Conservation (phyloP, 768 basidiomycete genomes). For the Hygrophorus russula region DNA sequence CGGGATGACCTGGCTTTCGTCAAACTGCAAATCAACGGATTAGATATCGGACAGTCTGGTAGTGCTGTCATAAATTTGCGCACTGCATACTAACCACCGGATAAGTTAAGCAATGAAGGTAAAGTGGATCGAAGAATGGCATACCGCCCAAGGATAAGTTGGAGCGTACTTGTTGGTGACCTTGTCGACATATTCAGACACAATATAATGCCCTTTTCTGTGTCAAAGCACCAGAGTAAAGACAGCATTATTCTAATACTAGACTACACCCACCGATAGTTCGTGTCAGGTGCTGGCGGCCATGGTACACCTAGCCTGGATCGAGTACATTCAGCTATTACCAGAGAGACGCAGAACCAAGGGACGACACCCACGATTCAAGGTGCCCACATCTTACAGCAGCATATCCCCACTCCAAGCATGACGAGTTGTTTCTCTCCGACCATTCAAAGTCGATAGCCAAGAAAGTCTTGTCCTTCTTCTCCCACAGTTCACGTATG, state of each 20-base stretch:
- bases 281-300: slow-evolving; percentile 66
- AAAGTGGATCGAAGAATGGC: slow-evolving; percentile 1
- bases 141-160: slow-evolving; percentile 63
- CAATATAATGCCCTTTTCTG: slow-evolving; percentile 65
- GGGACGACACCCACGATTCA: slow-evolving; percentile 39
- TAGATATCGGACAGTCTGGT: slow-evolving; percentile 5
- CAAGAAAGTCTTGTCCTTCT: slow-evolving; percentile 62
- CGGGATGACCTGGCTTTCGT: slow-evolving; percentile 58
- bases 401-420: slow-evolving; percentile 77
- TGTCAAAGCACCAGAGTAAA: slow-evolving; percentile 12
- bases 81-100: slow-evolving; percentile 47
- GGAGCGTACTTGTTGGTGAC: slow-evolving; percentile 50
- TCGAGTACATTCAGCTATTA: background rate
- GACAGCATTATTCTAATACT: background rate
- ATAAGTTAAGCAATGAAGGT: background rate
- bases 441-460: slow-evolving; percentile 68
- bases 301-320: slow-evolving; percentile 57
- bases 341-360: background rate
- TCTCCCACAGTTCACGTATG: slow-evolving; percentile 57
- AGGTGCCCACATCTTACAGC: slow-evolving; percentile 65
- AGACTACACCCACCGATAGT: slow-evolving; percentile 50
- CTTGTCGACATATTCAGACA: slow-evolving; percentile 59
- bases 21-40: slow-evolving; percentile 40
- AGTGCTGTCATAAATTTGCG: slow-evolving; percentile 14
- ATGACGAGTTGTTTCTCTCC: slow-evolving; percentile 57